Percentiles rank a stretch among this genome's conserved stretches.
Conservation (phyloP, 805 yeast species). For the Nakazawaea peltata region DNA sequence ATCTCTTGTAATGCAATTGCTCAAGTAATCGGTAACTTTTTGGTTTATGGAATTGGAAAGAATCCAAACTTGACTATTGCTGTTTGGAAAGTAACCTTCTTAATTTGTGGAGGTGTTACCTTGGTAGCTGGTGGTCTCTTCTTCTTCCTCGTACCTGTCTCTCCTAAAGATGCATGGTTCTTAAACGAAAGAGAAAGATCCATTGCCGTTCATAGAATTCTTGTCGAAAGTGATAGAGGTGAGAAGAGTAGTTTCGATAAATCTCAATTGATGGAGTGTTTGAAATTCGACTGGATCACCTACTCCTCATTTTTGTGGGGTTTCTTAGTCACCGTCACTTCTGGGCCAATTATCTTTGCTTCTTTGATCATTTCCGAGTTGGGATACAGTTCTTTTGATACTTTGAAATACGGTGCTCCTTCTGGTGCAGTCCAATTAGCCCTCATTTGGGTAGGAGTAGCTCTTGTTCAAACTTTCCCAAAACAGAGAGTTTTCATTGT, state of each 20-base stretch:
- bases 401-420: slow-evolving; percentile 19
- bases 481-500: slow-evolving; percentile 17
- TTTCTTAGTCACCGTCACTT: slow-evolving; percentile 15
- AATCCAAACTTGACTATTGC: slow-evolving; percentile 18
- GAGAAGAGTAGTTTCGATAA: slow-evolving; percentile 18
- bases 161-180: slow-evolving; percentile 29
- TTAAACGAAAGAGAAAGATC: slow-evolving; percentile 25
- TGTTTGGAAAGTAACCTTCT: slow-evolving; percentile 47
- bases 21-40: slow-evolving; percentile 33
- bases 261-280: slow-evolving; percentile 20
- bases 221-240: slow-evolving; percentile 18
- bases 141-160: slow-evolving; percentile 18
- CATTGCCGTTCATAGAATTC: slow-evolving; percentile 24
- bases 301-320: slow-evolving; percentile 12
- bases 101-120: slow-evolving; percentile 49
- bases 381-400: slow-evolving; percentile 15
- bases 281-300: slow-evolving; percentile 16
- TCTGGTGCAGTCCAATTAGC: slow-evolving; percentile 23
- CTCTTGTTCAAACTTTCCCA: slow-evolving; percentile 13
- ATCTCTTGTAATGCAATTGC: slow-evolving; percentile 38
- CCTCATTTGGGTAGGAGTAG: slow-evolving; percentile 18
- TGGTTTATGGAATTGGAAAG: slow-evolving; percentile 28
- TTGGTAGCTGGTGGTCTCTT: slow-evolving; percentile 16
- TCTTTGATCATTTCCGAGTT: slow-evolving; percentile 13
- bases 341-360: slow-evolving; percentile 17